Evolutionary conservation across 371 early-diverging fungal species (phyloP).

Genomic region (Fennellomyces sp.): DNA sequence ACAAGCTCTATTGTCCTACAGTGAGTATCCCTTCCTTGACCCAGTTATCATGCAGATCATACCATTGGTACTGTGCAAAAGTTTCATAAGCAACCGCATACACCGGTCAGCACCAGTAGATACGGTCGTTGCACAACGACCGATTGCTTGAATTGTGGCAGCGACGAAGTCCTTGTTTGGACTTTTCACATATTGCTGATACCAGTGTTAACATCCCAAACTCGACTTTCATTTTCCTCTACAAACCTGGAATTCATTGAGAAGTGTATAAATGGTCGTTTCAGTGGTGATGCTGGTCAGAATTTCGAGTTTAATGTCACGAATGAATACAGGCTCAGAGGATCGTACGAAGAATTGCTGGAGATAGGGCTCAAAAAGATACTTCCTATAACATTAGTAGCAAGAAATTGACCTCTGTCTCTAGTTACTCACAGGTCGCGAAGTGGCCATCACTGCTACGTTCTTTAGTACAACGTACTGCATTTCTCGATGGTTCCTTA

Average conservation of each 20-base stretch:
- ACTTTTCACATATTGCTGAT: conserved; percentile 74
- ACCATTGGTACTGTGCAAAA: conserved; percentile 77
- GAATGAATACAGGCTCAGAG: conserved; percentile 77
- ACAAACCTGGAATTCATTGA: conserved; percentile 51
- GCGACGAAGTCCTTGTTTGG: conserved; percentile 73
- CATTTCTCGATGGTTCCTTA: conserved; percentile 75
- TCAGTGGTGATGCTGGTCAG: conserved; percentile 71
- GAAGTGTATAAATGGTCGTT: conserved; percentile 56
- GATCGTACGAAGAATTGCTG: conserved; percentile 83
- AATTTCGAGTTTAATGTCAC: conserved; percentile 85
- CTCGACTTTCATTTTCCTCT: background rate
- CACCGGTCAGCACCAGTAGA: conserved; percentile 67
- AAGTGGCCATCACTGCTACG: conserved; percentile 73
- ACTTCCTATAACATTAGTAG: too few species aligned
- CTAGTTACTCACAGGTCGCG: conserved; percentile 58
- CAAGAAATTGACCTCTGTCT: too few species aligned
- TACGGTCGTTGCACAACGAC: conserved; percentile 66
- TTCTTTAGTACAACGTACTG: conserved; percentile 80
- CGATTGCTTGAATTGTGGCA: conserved; percentile 75
- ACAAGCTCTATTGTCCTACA: conserved; percentile 59
- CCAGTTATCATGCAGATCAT: conserved; percentile 7
- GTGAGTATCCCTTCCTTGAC: background rate
- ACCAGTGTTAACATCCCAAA: background rate
- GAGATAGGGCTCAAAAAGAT: conserved; percentile 71
- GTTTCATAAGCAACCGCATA: conserved; percentile 63